Conservation (phyloP, 306 rosid genomes). For the Ormosia semicastrata region DNA sequence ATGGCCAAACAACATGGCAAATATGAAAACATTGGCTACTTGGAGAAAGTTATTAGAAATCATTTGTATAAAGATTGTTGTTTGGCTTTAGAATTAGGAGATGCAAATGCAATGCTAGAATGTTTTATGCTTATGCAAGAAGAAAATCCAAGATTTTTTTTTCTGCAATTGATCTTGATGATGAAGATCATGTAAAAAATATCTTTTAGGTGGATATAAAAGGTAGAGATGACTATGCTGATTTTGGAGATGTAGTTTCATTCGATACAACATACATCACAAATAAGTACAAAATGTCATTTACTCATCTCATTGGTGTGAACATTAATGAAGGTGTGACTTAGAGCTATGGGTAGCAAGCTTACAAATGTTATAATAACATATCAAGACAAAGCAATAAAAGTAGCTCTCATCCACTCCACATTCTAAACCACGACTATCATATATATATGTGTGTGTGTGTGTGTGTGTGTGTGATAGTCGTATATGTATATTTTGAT, state of each 20-base stretch:
- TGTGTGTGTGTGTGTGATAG: too few relatives aligned
- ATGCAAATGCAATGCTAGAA: background rate
- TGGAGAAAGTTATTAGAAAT: background rate
- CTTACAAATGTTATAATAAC: too few relatives aligned
- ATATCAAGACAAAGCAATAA: too few relatives aligned
- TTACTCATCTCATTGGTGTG: too few relatives aligned
- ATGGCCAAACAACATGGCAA: background rate
- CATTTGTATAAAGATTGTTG: background rate
- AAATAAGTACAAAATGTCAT: too few relatives aligned
- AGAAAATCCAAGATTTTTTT: background rate
- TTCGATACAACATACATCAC: background rate
- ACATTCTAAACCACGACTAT: too few relatives aligned
- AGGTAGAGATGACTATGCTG: background rate
- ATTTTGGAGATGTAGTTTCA: background rate
- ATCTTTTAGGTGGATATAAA: slow-evolving; percentile 1
- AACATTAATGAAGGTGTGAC: too few relatives aligned
- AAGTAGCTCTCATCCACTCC: too few relatives aligned
- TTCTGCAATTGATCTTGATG: background rate
- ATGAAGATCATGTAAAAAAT: background rate
- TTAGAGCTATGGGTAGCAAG: too few relatives aligned
- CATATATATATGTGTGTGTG: too few relatives aligned
- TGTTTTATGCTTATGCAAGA: background rate
- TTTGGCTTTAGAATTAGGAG: background rate
- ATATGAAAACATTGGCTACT: background rate
- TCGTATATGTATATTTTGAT: too few relatives aligned